Evolutionary conservation across 1,139 yeast species (phyloP), one percentile per base, ranked within the genome.

Genomic region (Yamadazyma membranifaciens): DNA sequence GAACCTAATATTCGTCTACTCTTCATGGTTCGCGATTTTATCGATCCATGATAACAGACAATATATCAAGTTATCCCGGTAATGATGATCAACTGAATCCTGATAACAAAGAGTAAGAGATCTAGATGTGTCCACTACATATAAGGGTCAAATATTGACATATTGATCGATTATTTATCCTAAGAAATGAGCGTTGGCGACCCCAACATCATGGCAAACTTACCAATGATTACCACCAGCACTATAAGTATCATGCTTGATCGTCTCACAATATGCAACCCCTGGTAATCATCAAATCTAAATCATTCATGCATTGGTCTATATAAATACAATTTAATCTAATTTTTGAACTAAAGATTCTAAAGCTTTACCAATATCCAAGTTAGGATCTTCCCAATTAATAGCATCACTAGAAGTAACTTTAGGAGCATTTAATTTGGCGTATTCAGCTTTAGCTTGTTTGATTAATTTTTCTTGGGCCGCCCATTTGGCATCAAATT

Each of bases 401-500:
- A 87, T 71, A 43, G 82, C 69, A 29, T 73, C 71, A 15, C 64
- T 42, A 15, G 59, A 42, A 62, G 67, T 63, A 63, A 67, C 62
- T 56, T 70, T 67, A 52, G 77, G 76, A 39, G 60, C 55, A 66
- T 84, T 75, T 60, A 81, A 69, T 64, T 79, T 84, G 54, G 88
- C 89, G 67, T 76, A 92, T 70, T 87, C 91, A 42, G 82, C 84
- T 75, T 87, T 89, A 52, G 98, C 98, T 64, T 88, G 83, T 44
- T 75, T 80, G 59, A 92, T 87, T 62, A 89, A 79, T 59, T 83
- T 80, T 66, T 81, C 81, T 67, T 87, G 81, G 52, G 78, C 73
- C 51, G 79, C 75, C 67, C 74, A 87, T 48, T 79, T 81, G 38
- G 67, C 70, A 43, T 75, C 73, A 54, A 80, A 85, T 45, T 74